Base-by-base conservation (phyloP, 225 moss, liverwort and hornwort genomes). In the Lunularia cruciata region DNA sequence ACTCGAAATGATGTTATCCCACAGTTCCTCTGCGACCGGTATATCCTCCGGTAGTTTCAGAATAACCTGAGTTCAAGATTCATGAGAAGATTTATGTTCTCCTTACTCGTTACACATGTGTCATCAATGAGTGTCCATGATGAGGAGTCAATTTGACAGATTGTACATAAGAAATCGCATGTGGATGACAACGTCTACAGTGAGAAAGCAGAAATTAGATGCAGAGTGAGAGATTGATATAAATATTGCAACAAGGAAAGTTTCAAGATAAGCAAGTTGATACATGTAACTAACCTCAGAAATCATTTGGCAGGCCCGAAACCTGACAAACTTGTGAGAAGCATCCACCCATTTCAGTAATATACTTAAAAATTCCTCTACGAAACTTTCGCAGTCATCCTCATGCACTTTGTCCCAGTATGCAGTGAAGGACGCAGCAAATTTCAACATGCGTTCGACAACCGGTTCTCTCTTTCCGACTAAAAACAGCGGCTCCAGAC, bases 221-320 rank as follows among this genome's bases (percentile, higher is more conserved):
- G 40, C 40, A 40, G 40, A 40, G 13, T 6, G 13, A 40, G 40
- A 13, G 6, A 6, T 40, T 13, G 8, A 40, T 40, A 7, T 19
- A 54, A 54, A 6, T 54, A 54, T 5, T 27, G 20, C 12, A 11
- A 30, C 4, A 33, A 18, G 47, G 6, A 46, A 40, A 13, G 12
- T 15, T 30, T 35, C 15, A 56, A 39, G 57, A 37, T 12, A 36
- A 46, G 18, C 3, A 25, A 65, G 12, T 22, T 30, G 7, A 12
- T 1, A 14, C 8, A 19, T 19, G 54, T 62, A n/a, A 72, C 80
- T 37, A 30, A 93, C 98, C 73, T 93, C 93, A 36, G 89, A 86
- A 57, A 98, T 84, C 75, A 98, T 37, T 73, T 98, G 98, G 53
- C 79, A 86, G 39, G 93, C 87, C 51, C 93, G 88, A 80, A 59